Base-by-base conservation (phyloP, 305 asterid species). In the Salvia sclarea region DNA sequence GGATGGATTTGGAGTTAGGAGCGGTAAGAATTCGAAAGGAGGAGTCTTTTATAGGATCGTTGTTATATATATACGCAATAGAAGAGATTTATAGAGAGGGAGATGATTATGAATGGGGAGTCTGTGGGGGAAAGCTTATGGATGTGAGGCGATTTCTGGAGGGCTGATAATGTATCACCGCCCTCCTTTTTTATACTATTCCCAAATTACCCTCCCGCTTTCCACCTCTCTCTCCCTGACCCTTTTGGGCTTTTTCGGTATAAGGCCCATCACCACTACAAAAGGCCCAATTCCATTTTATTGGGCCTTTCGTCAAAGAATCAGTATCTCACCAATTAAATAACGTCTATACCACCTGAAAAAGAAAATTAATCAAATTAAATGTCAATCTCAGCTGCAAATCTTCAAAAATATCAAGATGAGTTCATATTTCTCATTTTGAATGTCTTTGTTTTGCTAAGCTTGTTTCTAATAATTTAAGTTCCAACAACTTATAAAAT, bases 21-120 rank as follows among this genome's bases (percentile, higher is more conserved):
- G 84, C 83, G 87, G 82, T 55, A 79, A 73, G 77, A 74, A 78
- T 79, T 84, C 78, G 78, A 82, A 84, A 73, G 12, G n/a, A 41
- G 3, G 45, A 8, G 83, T 73, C 80, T 80, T 82, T 78, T 82
- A 83, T 81, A 80, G 24, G 82, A 73, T 72, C 57, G 13, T 43
- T 3, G 67, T 30, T 56, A 60, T 72, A 61, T 79, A 71, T 83
- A 78, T 75, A 69, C 55, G 80, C 43, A 17, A 35, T 44, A 49
- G 16, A 61, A 61, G 61, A 57, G 78, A 68, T 60, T 44, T 74
- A 79, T 74, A 79, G 55, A 69, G 66, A 1, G 64, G 33, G 38
- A 7, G 75, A 14, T 24, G 69, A 63, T 55, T 20, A 21, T 13
- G 70, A 35, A 57, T 20, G 75, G 58, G 68, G 64, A 47, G 66